These are phyloP conservation scores for Pyricularia grisea DNA, from an alignment of 2,329 filamentous ascomycete genomes.

Conservation along the genomic window DNA sequence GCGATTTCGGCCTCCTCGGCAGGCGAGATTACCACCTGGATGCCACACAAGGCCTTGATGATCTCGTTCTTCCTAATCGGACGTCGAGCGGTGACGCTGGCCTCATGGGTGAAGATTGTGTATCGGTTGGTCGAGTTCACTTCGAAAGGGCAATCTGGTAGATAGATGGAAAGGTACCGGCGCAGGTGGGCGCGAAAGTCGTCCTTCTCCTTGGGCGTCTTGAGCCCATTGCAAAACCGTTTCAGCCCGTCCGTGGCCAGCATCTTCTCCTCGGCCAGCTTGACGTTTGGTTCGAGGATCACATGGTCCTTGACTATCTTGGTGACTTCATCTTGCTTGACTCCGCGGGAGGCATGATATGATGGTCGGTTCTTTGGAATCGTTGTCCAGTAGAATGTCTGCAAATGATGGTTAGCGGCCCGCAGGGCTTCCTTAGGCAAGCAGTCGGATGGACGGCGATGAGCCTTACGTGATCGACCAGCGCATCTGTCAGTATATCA, in stretches of 20 bases:
- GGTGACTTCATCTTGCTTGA: constrained; percentile 55
- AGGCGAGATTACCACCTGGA: constrained; percentile 84
- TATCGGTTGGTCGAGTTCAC: constrained; percentile 89
- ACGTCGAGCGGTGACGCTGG: constrained; percentile 72
- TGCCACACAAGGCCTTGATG: constrained; percentile 84
- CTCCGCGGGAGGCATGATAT: constrained; percentile 74
- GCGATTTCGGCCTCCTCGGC: constrained; percentile 83
- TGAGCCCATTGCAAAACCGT: constrained; percentile 59
- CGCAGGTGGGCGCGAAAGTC: constrained; percentile 80
- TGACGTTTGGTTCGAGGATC: constrained; percentile 63
- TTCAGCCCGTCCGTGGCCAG: constrained; percentile 64
- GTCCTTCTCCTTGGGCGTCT: constrained; percentile 69
- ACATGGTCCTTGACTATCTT: constrained; percentile 56
- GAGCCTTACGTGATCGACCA: constrained; percentile 80
- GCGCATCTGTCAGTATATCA: constrained; percentile 87
- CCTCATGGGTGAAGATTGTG: constrained; percentile 83
- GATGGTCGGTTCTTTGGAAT: constrained; percentile 90
- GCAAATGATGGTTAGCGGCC: constrained; percentile 8
- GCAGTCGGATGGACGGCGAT: background rate
- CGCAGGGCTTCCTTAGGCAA: background rate
- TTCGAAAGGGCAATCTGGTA: constrained; percentile 90
- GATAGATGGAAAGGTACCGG: constrained; percentile 87
- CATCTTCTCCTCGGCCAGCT: constrained; percentile 61
- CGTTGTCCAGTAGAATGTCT: constrained; percentile 94
- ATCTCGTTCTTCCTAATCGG: constrained; percentile 73